Evolutionary conservation across 2,329 filamentous ascomycete genomes (phyloP).

Genomic region (Aureobasidium sp.): DNA sequence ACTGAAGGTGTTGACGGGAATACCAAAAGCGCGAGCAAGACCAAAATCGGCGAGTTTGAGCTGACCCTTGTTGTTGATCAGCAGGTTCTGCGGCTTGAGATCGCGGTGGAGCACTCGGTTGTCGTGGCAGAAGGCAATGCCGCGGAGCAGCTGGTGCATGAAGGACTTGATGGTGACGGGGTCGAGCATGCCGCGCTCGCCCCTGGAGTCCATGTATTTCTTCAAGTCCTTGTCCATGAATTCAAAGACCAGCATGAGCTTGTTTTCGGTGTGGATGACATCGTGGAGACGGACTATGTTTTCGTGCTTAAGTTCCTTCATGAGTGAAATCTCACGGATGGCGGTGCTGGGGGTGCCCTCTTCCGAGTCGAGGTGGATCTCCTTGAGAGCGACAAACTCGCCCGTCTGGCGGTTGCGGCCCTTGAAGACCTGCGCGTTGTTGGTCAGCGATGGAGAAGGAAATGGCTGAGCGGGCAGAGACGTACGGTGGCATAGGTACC

Average conservation of each 20-base stretch:
- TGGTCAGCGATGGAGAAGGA: not conserved
- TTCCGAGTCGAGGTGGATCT: conserved; percentile 97
- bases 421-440: conserved; percentile 72
- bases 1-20: conserved; percentile 95
- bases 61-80: conserved; percentile 86
- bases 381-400: conserved; percentile 91
- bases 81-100: conserved; percentile 89
- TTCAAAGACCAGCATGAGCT: conserved; percentile 98
- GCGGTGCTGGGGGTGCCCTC: conserved; percentile 95
- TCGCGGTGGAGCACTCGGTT: conserved; percentile 94
- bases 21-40: conserved; percentile 86
- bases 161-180: conserved; percentile 92
- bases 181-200: conserved; percentile 82
- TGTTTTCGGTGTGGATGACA: conserved; percentile 99
- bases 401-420: conserved; percentile 94
- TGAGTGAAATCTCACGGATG: conserved; percentile 95
- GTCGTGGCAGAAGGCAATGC: conserved; percentile 96
- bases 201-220: conserved; percentile 94
- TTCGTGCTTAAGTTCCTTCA: conserved; percentile 99
- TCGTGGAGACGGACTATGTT: conserved; percentile 97
- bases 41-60: conserved; percentile 94
- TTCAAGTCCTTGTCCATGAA: conserved; percentile 98
- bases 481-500: conserved; percentile 95
- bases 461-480: conserved; percentile 14
- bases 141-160: conserved; percentile 94